These are phyloP conservation scores for Camellia oleifera DNA, from an alignment of 179 eudicot species.

Conservation along the genomic window DNA sequence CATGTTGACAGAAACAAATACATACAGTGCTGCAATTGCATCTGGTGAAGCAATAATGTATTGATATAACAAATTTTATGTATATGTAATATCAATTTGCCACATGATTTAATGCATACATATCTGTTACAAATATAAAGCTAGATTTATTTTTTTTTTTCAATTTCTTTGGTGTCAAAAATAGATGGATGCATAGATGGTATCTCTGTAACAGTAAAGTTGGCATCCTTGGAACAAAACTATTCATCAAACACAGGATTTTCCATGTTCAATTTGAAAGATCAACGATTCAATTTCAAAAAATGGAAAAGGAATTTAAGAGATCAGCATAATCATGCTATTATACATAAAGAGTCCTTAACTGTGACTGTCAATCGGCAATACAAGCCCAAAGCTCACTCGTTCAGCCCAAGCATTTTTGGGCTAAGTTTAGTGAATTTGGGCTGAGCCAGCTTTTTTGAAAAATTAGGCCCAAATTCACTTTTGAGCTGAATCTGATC, in stretches of 20 bases:
- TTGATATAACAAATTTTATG: neutral
- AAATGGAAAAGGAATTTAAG: neutral
- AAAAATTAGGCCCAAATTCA: too few species aligned
- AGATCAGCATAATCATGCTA: neutral
- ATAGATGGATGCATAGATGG: too few species aligned
- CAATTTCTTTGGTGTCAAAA: neutral
- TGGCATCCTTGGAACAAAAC: neutral
- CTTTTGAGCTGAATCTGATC: too few species aligned
- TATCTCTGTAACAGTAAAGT: neutral
- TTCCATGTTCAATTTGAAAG: neutral
- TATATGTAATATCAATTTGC: too few species aligned
- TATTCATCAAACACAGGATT: neutral
- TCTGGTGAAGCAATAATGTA: neutral
- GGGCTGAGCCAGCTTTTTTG: too few species aligned
- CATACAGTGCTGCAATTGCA: neutral
- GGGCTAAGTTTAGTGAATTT: too few species aligned
- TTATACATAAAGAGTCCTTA: neutral
- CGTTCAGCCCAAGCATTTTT: too few species aligned
- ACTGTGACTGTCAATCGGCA: too few species aligned
- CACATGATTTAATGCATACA: neutral
- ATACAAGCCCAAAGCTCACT: too few species aligned
- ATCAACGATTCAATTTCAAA: neutral
- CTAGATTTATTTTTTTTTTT: too few species aligned
- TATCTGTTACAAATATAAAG: too few species aligned
- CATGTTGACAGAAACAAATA: neutral